These are phyloP conservation scores for Falciphora oryzae DNA, from an alignment of 2,329 filamentous ascomycete species.

Conservation along the genomic window DNA sequence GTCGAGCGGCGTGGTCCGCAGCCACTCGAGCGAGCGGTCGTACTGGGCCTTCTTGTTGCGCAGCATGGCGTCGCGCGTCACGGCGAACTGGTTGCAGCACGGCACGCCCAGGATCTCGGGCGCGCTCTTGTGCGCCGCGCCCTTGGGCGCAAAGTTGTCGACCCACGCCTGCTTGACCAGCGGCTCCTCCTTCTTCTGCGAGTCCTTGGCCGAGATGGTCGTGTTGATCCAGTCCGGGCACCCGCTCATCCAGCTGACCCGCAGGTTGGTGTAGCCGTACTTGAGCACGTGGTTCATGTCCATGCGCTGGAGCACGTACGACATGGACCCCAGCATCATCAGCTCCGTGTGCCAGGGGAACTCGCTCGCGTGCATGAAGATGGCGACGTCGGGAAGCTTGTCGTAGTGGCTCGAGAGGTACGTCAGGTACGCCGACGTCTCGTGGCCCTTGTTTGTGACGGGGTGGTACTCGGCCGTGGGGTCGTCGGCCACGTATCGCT, in stretches of 20 bases:
- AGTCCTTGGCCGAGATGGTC: conserved; percentile 18
- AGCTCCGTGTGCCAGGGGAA: conserved; percentile 30
- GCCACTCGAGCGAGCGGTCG: conserved; percentile 23
- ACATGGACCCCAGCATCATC: conserved; percentile 26
- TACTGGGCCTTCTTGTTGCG: conserved; percentile 25
- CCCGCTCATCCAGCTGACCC: conserved; percentile 47
- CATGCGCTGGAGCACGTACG: conserved; percentile 26
- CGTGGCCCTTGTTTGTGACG: conserved; percentile 53
- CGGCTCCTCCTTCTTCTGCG: conserved; percentile 23
- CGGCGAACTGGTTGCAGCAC: conserved; percentile 31
- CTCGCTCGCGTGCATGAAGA: conserved; percentile 58
- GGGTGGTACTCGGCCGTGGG: conserved; percentile 38
- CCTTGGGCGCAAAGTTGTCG: conserved; percentile 22
- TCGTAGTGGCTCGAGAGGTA: conserved; percentile 60
- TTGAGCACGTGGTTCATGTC: conserved; percentile 33
- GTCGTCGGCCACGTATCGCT: conserved; percentile 46
- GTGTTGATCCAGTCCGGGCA: conserved; percentile 48
- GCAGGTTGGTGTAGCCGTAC: conserved; percentile 49
- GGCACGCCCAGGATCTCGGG: conserved; percentile 26
- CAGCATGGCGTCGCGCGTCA: conserved; percentile 24
- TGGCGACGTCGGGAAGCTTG: conserved; percentile 47
- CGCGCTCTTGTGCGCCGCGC: conserved; percentile 22
- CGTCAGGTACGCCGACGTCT: conserved; percentile 56
- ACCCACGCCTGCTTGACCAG: conserved; percentile 24
- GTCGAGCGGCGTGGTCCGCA: conserved; percentile 22